Conservation (phyloP, 495 filamentous ascomycete genomes). For the Xylaria intraflava region DNA sequence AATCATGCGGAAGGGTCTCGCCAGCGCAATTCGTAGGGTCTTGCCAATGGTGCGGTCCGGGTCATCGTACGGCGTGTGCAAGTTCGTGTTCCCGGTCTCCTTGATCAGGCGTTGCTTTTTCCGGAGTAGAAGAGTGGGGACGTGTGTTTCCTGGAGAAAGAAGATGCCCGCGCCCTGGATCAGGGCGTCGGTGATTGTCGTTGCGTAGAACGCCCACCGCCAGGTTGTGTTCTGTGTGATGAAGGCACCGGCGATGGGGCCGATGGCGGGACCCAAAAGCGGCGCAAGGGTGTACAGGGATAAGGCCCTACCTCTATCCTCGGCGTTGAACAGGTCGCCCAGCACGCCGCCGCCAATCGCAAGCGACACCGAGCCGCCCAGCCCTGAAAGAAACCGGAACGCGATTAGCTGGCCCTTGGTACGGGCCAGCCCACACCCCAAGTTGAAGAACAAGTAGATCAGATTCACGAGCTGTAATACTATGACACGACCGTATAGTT, state of each 20-base stretch:
- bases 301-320: slow-evolving; percentile 59
- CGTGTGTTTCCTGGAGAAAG: slow-evolving; percentile 66
- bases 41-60: slow-evolving; percentile 33
- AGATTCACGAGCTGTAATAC: slow-evolving; percentile 49
- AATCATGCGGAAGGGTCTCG: slow-evolving; percentile 53
- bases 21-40: slow-evolving; percentile 39
- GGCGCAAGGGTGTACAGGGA: slow-evolving; percentile 58
- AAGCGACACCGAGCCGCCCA: slow-evolving; percentile 47
- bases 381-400: slow-evolving; percentile 51
- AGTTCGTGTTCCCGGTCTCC: slow-evolving; percentile 55
- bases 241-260: slow-evolving; percentile 58
- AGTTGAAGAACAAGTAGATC: slow-evolving; percentile 50
- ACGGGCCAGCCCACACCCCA: slow-evolving; percentile 50
- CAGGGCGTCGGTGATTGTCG: slow-evolving; percentile 54
- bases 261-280: slow-evolving; percentile 59
- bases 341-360: slow-evolving; percentile 56
- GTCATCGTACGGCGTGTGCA: slow-evolving; percentile 59
- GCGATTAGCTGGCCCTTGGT: slow-evolving; percentile 49
- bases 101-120: slow-evolving; percentile 53
- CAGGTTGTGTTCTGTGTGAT: slow-evolving; percentile 62
- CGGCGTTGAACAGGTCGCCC: slow-evolving; percentile 54
- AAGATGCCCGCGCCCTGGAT: slow-evolving; percentile 61
- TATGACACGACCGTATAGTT: slow-evolving; percentile 55
- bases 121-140: slow-evolving; percentile 51
- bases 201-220: slow-evolving; percentile 64